These are phyloP conservation scores for Metschnikowia rubicola DNA, from an alignment of 805 yeast species.

Conservation along the genomic window DNA sequence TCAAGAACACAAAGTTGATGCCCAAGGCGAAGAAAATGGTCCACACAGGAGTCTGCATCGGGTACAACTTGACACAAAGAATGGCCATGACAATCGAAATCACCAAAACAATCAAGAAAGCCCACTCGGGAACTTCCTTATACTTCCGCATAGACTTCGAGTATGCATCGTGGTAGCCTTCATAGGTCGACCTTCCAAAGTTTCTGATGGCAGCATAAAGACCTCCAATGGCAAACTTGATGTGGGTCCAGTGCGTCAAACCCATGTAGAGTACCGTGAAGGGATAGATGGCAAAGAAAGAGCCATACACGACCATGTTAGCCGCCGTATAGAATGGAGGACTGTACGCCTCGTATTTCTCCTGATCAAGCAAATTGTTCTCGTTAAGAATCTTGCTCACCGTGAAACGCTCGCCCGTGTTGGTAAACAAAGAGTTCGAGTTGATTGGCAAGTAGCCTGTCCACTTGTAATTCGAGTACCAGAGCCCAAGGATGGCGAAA, in stretches of 20 bases:
- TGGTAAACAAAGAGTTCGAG: slow-evolving; percentile 22
- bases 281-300: slow-evolving; percentile 25
- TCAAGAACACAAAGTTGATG: slow-evolving; percentile 36
- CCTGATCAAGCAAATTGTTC: slow-evolving; percentile 15
- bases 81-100: slow-evolving; percentile 33
- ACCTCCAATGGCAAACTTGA: slow-evolving; percentile 14
- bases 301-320: slow-evolving; percentile 21
- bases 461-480: slow-evolving; percentile 29
- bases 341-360: slow-evolving; percentile 18
- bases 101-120: slow-evolving; percentile 32
- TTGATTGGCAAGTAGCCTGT: slow-evolving; percentile 28
- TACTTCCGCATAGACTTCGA: slow-evolving; percentile 34
- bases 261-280: slow-evolving; percentile 23
- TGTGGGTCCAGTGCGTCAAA: slow-evolving; percentile 14
- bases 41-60: slow-evolving; percentile 44
- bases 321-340: slow-evolving; percentile 25
- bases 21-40: slow-evolving; percentile 35
- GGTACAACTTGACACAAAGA: slow-evolving; percentile 36
- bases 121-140: slow-evolving; percentile 43
- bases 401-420: slow-evolving; percentile 22
- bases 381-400: slow-evolving; percentile 17
- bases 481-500: slow-evolving; percentile 25
- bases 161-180: slow-evolving; percentile 33
- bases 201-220: slow-evolving; percentile 15
- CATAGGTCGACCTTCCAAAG: slow-evolving; percentile 24